Base-by-base conservation (phyloP, 179 eudicot species). In the Spinacia oleracea region DNA sequence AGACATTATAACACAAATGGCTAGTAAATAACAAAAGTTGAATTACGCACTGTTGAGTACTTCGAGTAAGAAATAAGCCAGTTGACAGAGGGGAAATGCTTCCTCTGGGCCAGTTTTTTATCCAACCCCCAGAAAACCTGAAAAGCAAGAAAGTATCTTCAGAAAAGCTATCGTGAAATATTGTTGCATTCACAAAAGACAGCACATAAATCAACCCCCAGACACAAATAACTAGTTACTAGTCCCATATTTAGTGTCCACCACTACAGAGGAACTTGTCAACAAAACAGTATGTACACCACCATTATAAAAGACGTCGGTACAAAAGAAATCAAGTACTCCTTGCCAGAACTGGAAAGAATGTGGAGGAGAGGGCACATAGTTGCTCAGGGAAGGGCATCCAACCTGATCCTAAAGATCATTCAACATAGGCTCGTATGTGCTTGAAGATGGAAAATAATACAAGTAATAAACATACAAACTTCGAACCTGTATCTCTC, bases 51-150 rank as follows among this genome's bases (percentile, higher is more conserved):
- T 83, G 91, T 76, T 27, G 98, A 89, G 78, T 96, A 96, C 86
- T 96, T 96, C 8, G 98, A 96, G 85, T 96, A 96, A 51, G 99
- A 96, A 85, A 96, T 96, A 80, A 96, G 95, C 99, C 99, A 96
- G 88, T 96, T 96, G 74, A 96, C 99, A 70, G 99, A 90, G 59
- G 99, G 99, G 77, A 96, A 96, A 83, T 96, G 99, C 78, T 96
- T 96, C 86, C 99, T 91, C 85, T 96, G 99, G 35, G 99, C 99
- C 81, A 96, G 82, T 82, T 96, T 96, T 85, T 96, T 96, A 87
- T 96, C 99, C 79, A 96, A 90, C 75, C 99, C 99, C 99, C 99
- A 96, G 87, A 96, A 96, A 75, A 96, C 99, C 99, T 96, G 88
- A 66, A 70, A 53, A 75, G 56, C 68, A 84, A 78, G 46, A 48